Evolutionary conservation across 202 grass and related monocot species (phyloP).

Genomic region (Digitaria exilis): DNA sequence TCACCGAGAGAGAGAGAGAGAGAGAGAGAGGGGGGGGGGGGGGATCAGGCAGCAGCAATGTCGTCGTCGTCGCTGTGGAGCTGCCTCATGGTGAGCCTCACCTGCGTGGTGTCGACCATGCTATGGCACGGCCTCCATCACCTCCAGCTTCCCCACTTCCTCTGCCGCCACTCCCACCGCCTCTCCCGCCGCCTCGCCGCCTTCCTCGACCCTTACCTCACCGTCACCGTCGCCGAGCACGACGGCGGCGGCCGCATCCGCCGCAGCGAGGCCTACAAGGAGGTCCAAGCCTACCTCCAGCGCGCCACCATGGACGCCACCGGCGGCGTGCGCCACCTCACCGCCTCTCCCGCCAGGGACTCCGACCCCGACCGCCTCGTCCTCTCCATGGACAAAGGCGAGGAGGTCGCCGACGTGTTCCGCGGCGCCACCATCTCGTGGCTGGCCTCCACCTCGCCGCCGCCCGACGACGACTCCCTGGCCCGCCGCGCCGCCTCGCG

Average conservation of each 20-base stretch:
- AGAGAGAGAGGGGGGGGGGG: too few relatives aligned
- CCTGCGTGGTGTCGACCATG: background rate
- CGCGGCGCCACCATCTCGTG: background rate
- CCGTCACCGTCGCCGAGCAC: conserved; percentile 53
- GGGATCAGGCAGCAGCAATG: background rate
- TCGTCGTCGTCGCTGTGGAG: background rate
- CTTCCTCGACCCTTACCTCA: conserved; percentile 42
- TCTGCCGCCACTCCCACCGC: conserved; percentile 20
- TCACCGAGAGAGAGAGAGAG: background rate
- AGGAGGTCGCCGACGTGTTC: conserved; percentile 67
- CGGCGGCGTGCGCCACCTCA: conserved; percentile 38
- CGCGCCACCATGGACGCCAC: conserved; percentile 14
- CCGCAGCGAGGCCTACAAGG: conserved; percentile 41
- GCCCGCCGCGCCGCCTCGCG: too few relatives aligned
- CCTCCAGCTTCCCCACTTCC: background rate
- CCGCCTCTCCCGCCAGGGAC: conserved; percentile 40
- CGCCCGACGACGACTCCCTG: too few relatives aligned
- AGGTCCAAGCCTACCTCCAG: conserved; percentile 49
- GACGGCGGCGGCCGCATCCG: conserved; percentile 45
- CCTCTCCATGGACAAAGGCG: conserved; percentile 51
- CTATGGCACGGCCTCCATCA: conserved; percentile 21
- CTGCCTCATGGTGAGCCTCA: background rate
- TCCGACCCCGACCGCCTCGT: conserved; percentile 33
- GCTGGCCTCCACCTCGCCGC: background rate
- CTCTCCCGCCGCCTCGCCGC: background rate